Evolutionary conservation across 441 rosid genomes (phyloP), one percentile per base, ranked within the genome.

Genomic region (Raphanus hybrid): DNA sequence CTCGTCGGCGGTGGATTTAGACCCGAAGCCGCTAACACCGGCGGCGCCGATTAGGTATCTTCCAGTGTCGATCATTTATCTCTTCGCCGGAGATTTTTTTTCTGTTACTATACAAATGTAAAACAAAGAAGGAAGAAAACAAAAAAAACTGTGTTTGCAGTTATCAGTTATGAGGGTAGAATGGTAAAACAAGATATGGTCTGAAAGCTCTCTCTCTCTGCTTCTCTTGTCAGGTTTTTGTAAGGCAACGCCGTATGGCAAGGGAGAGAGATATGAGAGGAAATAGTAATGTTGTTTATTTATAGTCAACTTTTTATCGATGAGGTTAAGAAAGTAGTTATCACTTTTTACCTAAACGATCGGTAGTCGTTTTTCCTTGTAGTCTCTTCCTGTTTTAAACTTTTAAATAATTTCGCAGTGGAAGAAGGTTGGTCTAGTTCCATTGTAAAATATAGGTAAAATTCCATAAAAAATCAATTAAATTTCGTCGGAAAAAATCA

Each of bases 1-100:
- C 50, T 88, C 84, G 8, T 89, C 97, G 67, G 96, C 97, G 70
- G 97, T 90, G 76, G 97, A 87, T 80, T 87, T 92, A 74, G 99
- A 91, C 67, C 99, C 93, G 70, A 80, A 94, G 26, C 97, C 97
- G 66, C 91, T 88, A 39, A 87, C 81, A 4, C 98, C 98, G 74
- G 82, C 83, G 18, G 91, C 79, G 73, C 98, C 98, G 84, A 88
- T 62, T 8, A 94, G 86, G 87, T 92, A 94, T 76, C 67, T 91
- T 7, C 90, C 82, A 1, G 92, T 86, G 67, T 88, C 91, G 4
- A 94, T 82, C 99, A 94, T 91, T 74, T 59, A 20, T 66, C 27
- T 11, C n/a, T 59, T 10, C 63, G 69, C 12, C 59, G 50, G 74
- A 67, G 74, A 37, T 16, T 34, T 26, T 23, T 69, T 58, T 52